Base-by-base conservation (phyloP, 441 rosid genomes). In the Populus tomentosa region DNA sequence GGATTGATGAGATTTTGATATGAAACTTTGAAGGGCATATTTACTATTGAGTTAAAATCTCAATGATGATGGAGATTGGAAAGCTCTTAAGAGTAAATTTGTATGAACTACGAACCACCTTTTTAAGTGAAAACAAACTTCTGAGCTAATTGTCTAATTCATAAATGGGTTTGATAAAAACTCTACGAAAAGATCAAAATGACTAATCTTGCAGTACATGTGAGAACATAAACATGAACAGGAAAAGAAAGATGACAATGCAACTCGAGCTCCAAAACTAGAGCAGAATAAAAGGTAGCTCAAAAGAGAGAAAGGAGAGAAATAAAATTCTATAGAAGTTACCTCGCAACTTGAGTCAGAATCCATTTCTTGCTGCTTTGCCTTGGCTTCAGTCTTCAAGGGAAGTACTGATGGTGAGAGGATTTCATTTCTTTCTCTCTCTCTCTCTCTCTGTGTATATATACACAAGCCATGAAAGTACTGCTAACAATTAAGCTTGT, bases 291-390 rank as follows among this genome's bases (percentile, higher is more conserved):
- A 46, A 75, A 32, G 14, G 23, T 30, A 42, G 26, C 20, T 7
- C 36, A 3, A 10, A 11, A 72, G 33, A 16, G 33, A 20, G 20
- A 10, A 20, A 59, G 38, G 4, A 26, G 65, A 30, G 32, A n/a
- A n/a, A 75, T 0, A 2, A 11, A 35, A 21, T 21, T 40, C 65
- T 69, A 40, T 10, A 2, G 0, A 21, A 20, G 20, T 67, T 82
- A 82, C 87, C 86, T 80, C 69, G 79, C 69, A 71, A 65, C 71
- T 69, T 46, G 81, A 66, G 77, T 77, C 67, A 35, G 79, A 69
- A 18, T 82, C 87, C 85, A 79, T 80, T 2, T 32, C 28, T 68
- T 67, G 69, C 10, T 50, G 73, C 69, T 42, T 2, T 24, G 53
- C 26, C 30, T 74, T 38, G 0, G 30, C 38, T 66, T 65, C 10